These are phyloP conservation scores for Penicillium roqueforti DNA, from an alignment of 495 filamentous ascomycete genomes.

Conservation along the genomic window DNA sequence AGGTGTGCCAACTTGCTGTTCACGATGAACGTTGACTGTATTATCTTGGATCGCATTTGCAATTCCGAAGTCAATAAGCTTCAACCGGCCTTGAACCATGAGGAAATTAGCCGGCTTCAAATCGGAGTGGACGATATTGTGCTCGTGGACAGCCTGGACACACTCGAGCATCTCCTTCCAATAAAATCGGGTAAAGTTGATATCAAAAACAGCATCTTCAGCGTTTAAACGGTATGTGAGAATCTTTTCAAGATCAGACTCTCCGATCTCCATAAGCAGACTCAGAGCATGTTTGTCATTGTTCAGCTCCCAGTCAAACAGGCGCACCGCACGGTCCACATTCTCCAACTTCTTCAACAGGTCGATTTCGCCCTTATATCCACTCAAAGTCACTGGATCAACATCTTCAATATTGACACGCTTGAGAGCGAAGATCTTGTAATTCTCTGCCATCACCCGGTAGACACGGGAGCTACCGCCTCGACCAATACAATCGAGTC, in stretches of 20 bases:
- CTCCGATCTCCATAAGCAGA: constrained; percentile 96
- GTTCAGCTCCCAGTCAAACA: constrained; percentile 93
- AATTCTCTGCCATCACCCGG: constrained; percentile 94
- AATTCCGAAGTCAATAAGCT: constrained; percentile 94
- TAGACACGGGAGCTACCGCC: constrained; percentile 93
- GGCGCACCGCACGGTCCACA: constrained; percentile 80
- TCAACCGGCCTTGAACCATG: constrained; percentile 75
- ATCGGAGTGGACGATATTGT: constrained; percentile 93
- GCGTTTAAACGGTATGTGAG: constrained; percentile 67
- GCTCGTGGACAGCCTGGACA: constrained; percentile 77
- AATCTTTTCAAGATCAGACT: constrained; percentile 88
- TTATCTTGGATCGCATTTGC: constrained; percentile 95
- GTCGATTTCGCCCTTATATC: constrained; percentile 97
- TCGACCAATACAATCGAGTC: constrained; percentile 83
- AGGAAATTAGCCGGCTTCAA: constrained; percentile 95
- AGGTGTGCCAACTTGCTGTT: constrained; percentile 89
- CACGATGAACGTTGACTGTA: constrained; percentile 95
- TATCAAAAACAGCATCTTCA: constrained; percentile 74
- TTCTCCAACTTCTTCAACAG: constrained; percentile 75
- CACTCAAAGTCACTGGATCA: constrained; percentile 76
- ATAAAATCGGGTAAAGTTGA: constrained; percentile 89
- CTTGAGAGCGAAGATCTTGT: constrained; percentile 90
- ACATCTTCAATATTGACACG: constrained; percentile 84
- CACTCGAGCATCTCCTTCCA: constrained; percentile 99
- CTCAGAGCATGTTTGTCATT: constrained; percentile 79